Evolutionary conservation across 805 yeast species (phyloP).

Genomic region (Sungouiella thailandica): DNA sequence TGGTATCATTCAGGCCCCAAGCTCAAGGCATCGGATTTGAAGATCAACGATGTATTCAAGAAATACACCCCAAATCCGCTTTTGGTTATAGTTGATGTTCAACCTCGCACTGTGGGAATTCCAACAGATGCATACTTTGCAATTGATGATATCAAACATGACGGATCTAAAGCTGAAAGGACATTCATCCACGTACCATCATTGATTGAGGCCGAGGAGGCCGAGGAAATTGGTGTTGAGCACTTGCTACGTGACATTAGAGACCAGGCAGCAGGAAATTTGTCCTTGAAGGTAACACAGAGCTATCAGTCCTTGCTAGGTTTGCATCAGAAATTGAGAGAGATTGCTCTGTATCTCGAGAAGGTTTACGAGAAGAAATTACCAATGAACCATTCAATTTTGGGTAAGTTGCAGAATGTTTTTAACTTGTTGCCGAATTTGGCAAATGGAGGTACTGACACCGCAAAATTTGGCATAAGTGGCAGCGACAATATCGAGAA

Average conservation of each 20-base stretch:
- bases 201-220: conserved; percentile 93
- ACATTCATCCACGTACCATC: conserved; percentile 94
- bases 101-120: conserved; percentile 77
- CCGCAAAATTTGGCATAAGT: conserved; percentile 1
- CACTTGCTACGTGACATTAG: conserved; percentile 90
- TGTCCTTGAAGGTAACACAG: conserved; percentile 81
- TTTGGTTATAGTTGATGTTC: conserved; percentile 85
- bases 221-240: conserved; percentile 98
- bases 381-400: conserved; percentile 84
- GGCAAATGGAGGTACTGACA: conserved; percentile 18
- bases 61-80: conserved; percentile 78
- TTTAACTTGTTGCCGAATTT: conserved; percentile 90
- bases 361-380: conserved; percentile 66
- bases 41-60: conserved; percentile 84
- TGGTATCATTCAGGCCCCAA: conserved; percentile 99
- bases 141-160: conserved; percentile 92
- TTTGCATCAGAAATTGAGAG: conserved; percentile 69
- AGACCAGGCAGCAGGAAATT: conserved; percentile 93
- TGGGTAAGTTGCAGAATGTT: conserved; percentile 91
- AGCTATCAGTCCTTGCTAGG: conserved; percentile 88
- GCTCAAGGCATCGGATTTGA: conserved; percentile 78
- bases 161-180: conserved; percentile 88
- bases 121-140: conserved; percentile 96
- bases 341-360: conserved; percentile 71
- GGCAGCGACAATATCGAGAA: conserved; percentile 10